These are phyloP conservation scores for Talaromyces thailandensis DNA, from an alignment of 495 filamentous ascomycete genomes.

Conservation along the genomic window DNA sequence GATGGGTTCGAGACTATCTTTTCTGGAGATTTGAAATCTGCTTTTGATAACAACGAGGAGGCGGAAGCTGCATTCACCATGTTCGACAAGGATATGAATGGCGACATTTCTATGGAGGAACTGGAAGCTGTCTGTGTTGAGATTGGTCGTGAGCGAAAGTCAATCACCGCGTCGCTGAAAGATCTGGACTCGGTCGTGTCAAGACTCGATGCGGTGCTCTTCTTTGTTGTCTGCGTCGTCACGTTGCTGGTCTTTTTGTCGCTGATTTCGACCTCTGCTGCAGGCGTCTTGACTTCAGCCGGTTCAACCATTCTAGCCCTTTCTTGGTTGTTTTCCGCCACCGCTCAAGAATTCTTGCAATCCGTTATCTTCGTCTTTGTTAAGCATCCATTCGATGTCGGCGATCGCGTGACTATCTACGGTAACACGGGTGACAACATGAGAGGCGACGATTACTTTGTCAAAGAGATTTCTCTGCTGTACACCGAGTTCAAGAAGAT, in stretches of 20 bases:
- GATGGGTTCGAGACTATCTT: conserved; percentile 67
- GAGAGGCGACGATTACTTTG: conserved; percentile 87
- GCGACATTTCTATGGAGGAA: conserved; percentile 94
- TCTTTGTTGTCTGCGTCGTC: conserved; percentile 75
- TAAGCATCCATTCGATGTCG: conserved; percentile 96
- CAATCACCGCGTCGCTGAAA: conserved; percentile 88
- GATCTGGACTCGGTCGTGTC: conserved; percentile 93
- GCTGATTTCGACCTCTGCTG: conserved; percentile 80
- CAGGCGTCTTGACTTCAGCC: conserved; percentile 74
- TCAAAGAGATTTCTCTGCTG: conserved; percentile 88
- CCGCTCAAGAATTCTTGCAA: conserved; percentile 87
- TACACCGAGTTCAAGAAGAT: conserved; percentile 99
- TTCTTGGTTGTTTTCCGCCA: conserved; percentile 86
- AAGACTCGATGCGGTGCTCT: conserved; percentile 80
- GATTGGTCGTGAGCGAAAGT: conserved; percentile 89
- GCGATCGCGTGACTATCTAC: conserved; percentile 86
- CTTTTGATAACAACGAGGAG: conserved; percentile 79
- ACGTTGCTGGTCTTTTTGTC: conserved; percentile 78
- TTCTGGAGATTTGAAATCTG: conserved; percentile 66
- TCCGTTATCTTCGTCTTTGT: conserved; percentile 94
- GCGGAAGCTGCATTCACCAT: conserved; percentile 86
- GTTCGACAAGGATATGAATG: conserved; percentile 96
- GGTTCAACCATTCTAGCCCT: conserved; percentile 80
- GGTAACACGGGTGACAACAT: conserved; percentile 74
- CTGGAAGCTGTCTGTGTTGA: conserved; percentile 90